Base-by-base conservation (phyloP, 352 stramenopile genomes). In the Pythium graminicola region DNA sequence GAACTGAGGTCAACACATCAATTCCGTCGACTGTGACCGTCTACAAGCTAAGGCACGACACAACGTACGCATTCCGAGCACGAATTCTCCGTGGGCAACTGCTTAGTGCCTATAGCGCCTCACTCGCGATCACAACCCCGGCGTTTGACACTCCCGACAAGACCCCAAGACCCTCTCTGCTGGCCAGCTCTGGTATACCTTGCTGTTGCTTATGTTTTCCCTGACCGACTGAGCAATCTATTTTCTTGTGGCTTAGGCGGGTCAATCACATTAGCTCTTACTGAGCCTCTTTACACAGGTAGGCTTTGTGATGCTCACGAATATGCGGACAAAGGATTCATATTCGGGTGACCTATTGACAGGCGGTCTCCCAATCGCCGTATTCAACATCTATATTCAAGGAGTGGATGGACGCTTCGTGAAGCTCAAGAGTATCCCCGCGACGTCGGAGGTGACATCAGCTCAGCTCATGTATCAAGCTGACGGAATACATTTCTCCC, bases 21-120 rank as follows among this genome's bases (percentile, higher is more conserved):
- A 26, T 35, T 16, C 1, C 27, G 8, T 33, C 41, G 4, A 49
- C 6, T 20, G 43, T 76, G 10, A 64, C 39, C 2, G 51, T 83
- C 3, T 73, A 70, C 54, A 83, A 81, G 35, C 64, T 86, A 1
- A 59, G 43, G 14, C 69, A 83, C 29, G 64, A 72, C 17, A 81
- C 67, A 0, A 23, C 36, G 1, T 87, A 87, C 41, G 41, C 79
- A 7, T 84, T 87, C 31, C 64, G 73, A 13, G 54, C 64, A 1
- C 71, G 63, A 14, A 26, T 67, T 0, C 36, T 72, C 19, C 24
- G 35, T 11, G 32, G n/a, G 22, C 54, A 57, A 4, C 20, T 43
- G 3, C 39, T 51, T 27, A 81, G 65, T 28, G 53, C 31, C 3
- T 74, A 64, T 48, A 73, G 54, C 6, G 1, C 54, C 28, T 45